Percentiles rank a stretch among this genome's conserved stretches.
Evolutionary conservation across 768 basidiomycete genomes (phyloP).

Genomic region (Macrocybe gigantea): DNA sequence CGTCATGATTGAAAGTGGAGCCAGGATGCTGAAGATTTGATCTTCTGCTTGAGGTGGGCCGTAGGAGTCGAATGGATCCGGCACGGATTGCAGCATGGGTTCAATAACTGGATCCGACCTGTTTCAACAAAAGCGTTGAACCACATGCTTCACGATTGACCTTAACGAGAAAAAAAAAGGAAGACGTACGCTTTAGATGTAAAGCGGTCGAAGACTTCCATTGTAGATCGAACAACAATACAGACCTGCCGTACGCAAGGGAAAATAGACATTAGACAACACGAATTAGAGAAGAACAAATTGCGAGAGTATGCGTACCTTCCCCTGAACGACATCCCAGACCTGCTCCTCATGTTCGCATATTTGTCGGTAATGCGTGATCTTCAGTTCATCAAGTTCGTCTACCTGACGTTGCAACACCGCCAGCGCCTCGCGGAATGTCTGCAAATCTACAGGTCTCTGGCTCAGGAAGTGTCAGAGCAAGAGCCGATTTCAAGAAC

Average conservation of each 20-base stretch:
- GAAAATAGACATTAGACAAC: not conserved
- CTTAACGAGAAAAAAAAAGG: conserved; percentile 9
- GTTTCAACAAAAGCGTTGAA: conserved; percentile 8
- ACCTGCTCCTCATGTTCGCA: conserved; percentile 91
- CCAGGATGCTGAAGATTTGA: conserved; percentile 89
- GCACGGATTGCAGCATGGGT: conserved; percentile 83
- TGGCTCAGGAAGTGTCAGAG: conserved; percentile 2
- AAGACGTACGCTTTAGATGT: conserved; percentile 76
- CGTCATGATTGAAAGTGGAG: conserved; percentile 76
- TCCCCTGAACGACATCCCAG: conserved; percentile 89
- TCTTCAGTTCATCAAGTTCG: conserved; percentile 83
- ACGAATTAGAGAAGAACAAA: conserved; percentile 2
- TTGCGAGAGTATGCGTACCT: conserved; percentile 39
- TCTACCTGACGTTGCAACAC: conserved; percentile 87
- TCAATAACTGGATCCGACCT: conserved; percentile 89
- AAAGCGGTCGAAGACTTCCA: conserved; percentile 88
- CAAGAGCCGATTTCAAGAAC: not conserved
- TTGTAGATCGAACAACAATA: conserved; percentile 79
- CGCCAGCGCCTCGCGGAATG: conserved; percentile 77
- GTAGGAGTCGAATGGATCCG: conserved; percentile 91
- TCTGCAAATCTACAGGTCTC: conserved; percentile 64
- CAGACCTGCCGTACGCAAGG: conserved; percentile 46
- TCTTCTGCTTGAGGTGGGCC: conserved; percentile 84
- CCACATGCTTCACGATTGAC: not conserved
- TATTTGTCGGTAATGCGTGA: conserved; percentile 81